phyloP scores from a whole-genome alignment of 352 stramenopile species.

The Globisporangium orthogonon region DNA sequence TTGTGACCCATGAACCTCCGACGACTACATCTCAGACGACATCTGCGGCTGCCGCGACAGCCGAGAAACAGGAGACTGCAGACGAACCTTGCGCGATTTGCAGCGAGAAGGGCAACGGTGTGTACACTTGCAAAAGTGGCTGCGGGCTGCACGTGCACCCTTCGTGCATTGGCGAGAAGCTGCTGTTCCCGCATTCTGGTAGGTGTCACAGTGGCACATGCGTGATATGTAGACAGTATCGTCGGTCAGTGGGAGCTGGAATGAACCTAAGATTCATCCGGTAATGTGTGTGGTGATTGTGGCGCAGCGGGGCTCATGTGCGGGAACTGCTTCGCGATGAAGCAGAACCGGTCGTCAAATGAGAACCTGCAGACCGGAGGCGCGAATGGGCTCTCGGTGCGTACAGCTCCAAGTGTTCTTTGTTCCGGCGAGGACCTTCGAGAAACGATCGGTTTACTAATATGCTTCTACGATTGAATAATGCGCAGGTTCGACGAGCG shows the following conservation, averaged over 20 bases:
- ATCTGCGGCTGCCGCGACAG: not conserved
- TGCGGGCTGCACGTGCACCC: slow-evolving; percentile 54
- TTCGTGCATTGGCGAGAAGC: slow-evolving; percentile 52
- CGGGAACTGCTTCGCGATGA: slow-evolving; percentile 65
- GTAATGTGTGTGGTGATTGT: not conserved
- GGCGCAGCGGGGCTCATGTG: slow-evolving; percentile 50
- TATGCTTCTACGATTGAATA: not conserved
- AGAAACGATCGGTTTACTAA: not conserved
- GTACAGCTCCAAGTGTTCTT: not conserved
- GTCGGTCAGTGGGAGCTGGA: not conserved
- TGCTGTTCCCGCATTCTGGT: slow-evolving; percentile 51
- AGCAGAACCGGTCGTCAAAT: slow-evolving; percentile 58
- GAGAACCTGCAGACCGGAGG: slow-evolving; percentile 69
- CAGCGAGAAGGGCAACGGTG: slow-evolving; percentile 33
- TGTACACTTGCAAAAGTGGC: slow-evolving; percentile 50
- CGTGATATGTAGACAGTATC: too few relatives aligned
- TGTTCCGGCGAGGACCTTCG: not conserved
- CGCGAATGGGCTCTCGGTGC: slow-evolving; percentile 41
- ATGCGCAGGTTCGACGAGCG: slow-evolving; percentile 46
- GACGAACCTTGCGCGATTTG: slow-evolving; percentile 46
- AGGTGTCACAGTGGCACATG: not conserved
- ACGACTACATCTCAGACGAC: not conserved
- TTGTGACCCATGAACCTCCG: not conserved
- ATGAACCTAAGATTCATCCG: not conserved
- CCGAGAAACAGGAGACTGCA: not conserved